phyloP scores from a whole-genome alignment of 2,329 filamentous ascomycete genomes.

The Nigrograna mackinnonii region DNA sequence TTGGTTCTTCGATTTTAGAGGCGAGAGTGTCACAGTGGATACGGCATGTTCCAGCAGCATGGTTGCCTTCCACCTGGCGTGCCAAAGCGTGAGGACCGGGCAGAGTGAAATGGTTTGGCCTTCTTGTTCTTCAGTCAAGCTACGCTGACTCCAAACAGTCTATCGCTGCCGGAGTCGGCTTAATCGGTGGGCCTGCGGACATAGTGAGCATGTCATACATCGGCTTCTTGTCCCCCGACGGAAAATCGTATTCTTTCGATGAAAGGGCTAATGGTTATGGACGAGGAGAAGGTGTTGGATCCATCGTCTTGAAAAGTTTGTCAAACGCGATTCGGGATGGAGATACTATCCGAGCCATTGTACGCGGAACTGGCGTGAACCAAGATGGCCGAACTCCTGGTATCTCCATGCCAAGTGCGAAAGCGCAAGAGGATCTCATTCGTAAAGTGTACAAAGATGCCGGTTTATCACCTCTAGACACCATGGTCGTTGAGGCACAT shows the following conservation, averaged over 20 bases:
- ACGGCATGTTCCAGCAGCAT: conserved; percentile 20
- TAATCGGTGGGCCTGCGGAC: no score
- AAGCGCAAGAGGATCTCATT: conserved; percentile 35
- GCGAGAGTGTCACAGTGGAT: conserved; percentile 16
- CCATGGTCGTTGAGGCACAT: conserved; percentile 37
- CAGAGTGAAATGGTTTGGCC: conserved; percentile 11
- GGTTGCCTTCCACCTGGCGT: no score
- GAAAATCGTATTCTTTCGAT: no score
- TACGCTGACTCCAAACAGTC: conserved; percentile 1
- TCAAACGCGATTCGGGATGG: conserved; percentile 16
- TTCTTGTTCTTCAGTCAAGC: not conserved
- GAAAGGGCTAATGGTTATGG: no score
- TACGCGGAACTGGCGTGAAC: conserved; percentile 18
- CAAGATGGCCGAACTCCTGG: conserved; percentile 5
- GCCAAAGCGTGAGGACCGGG: no score
- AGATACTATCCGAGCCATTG: conserved; percentile 20
- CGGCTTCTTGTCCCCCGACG: no score
- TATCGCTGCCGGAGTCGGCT: no score
- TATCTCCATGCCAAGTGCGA: conserved; percentile 39
- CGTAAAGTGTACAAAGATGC: conserved; percentile 35
- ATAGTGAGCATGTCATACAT: no score
- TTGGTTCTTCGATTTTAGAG: conserved; percentile 18
- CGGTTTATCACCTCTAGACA: conserved; percentile 25
- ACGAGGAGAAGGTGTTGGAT: conserved; percentile 22
- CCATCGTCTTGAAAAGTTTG: conserved; percentile 21